Evolutionary conservation across 1,284 basidiomycete species (phyloP), one percentile per base, ranked within the genome.

Genomic region (Ceratobasidium sp.): DNA sequence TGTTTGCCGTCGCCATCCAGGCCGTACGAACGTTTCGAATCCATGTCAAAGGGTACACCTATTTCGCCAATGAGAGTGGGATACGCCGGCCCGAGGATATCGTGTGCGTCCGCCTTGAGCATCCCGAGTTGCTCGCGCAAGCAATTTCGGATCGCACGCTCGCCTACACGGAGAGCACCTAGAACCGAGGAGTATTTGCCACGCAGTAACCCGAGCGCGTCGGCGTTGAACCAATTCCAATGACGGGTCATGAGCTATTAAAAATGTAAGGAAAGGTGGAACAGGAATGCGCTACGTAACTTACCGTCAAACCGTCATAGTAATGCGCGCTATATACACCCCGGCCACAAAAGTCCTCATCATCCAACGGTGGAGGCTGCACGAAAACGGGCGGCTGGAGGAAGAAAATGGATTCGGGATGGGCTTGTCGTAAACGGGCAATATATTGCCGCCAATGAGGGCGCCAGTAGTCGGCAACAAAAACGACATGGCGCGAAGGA

Each of bases 161-260:
- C 91, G 43, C 97, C 97, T 52, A 98, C 83, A 78, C 83, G 82
- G 62, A 88, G 78, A 8, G 85, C 85, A 72, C 85, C 83, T 11
- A 85, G 77, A 11, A 86, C 77, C 6, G 82, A 81, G 59, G 81
- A 81, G 77, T 98, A 99, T 79, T 95, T 95, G 21, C 94, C 94
- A 49, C 97, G 85, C 49, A 98, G 82, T 8, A 98, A 81, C 0
- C 97, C 97, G 0, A 99, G 83, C 0, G 96, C 94, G 81, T 99
- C 97, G 1, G 95, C 96, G 78, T 98, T 98, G 86, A 97, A 95
- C 94, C 92, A 95, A 79, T 96, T 93, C 96, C 94, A 97, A 77
- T 96, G 93, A 38, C 92, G 85, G 43, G 92, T 93, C 35, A 94
- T 83, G 21, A 93, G 85, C 7, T 93, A 23, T 55, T 66, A 41